phyloP scores from a whole-genome alignment of 83 land plant genomes.

The Picea engelmannii region DNA sequence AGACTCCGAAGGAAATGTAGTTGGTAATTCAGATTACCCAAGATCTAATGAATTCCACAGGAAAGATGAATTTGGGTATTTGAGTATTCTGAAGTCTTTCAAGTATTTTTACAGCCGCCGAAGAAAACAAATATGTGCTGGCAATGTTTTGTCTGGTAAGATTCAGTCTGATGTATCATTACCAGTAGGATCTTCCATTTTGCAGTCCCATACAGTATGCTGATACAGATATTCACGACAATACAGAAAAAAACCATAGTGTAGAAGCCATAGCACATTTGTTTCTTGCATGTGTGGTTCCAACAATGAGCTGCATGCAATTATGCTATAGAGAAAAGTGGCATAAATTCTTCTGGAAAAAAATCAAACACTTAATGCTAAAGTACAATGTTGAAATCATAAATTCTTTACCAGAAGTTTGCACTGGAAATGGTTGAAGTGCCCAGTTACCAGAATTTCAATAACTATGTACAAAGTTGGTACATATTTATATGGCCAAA shows the following conservation, averaged over 20 bases:
- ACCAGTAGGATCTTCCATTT: conserved; percentile 9
- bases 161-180: neutral
- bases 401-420: neutral
- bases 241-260: neutral
- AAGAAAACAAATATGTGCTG: conserved; percentile 10
- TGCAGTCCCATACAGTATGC: neutral
- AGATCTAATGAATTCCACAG: neutral
- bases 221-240: neutral
- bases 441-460: too few species aligned
- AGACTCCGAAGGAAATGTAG: neutral
- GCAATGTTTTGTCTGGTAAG: neutral
- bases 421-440: too few species aligned
- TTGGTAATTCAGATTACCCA: neutral
- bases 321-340: neutral
- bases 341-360: neutral
- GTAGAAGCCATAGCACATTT: neutral
- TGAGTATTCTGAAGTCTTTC: neutral
- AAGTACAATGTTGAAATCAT: neutral
- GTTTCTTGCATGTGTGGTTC: neutral
- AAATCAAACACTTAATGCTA: neutral
- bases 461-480: too few species aligned
- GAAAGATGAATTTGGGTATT: neutral
- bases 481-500: too few species aligned
- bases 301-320: neutral
- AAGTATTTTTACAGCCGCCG: conserved; percentile 13